Evolutionary conservation across 2,329 filamentous ascomycete genomes (phyloP).

Genomic region (Akanthomyces muscarius): DNA sequence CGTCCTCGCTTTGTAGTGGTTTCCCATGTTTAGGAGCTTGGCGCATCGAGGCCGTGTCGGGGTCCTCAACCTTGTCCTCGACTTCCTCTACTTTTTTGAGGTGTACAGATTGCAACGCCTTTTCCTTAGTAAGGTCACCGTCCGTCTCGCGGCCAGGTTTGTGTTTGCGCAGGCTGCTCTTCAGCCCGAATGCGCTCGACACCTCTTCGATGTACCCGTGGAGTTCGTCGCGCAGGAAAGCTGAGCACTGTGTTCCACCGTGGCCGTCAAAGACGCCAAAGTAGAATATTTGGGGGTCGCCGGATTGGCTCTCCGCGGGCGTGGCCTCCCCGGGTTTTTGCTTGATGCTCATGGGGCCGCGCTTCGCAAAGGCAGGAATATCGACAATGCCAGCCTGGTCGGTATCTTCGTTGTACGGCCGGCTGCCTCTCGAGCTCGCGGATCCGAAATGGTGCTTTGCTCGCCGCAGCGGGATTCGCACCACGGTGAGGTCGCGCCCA

Average conservation of each 20-base stretch:
- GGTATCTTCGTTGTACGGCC: conserved; percentile 88
- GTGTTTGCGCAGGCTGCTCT: conserved; percentile 64
- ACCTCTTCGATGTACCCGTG: conserved; percentile 87
- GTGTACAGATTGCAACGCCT: conserved; percentile 36
- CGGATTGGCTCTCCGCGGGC: conserved; percentile 70
- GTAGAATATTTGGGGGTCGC: conserved; percentile 95
- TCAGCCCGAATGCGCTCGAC: conserved; percentile 69
- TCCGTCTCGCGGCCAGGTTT: conserved; percentile 34
- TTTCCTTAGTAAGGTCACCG: conserved; percentile 26
- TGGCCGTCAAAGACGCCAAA: conserved; percentile 97
- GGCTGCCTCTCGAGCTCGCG: conserved; percentile 71
- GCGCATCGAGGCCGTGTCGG: conserved; percentile 33
- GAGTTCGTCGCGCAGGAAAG: conserved; percentile 77
- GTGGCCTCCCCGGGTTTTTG: conserved; percentile 57
- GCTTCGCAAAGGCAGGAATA: conserved; percentile 86
- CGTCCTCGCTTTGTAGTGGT: conserved; percentile 35
- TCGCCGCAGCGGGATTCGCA: conserved; percentile 86
- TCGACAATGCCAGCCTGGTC: conserved; percentile 93
- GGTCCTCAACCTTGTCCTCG: conserved; percentile 33
- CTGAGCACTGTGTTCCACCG: conserved; percentile 82
- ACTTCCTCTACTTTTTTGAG: conserved; percentile 49
- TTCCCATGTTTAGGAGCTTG: conserved; percentile 33
- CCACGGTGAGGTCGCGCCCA: conserved; percentile 79
- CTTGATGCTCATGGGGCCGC: conserved; percentile 62
- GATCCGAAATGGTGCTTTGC: conserved; percentile 96